These are phyloP conservation scores for Colletotrichum sojae DNA, from an alignment of 2,329 filamentous ascomycete species.

Conservation along the genomic window DNA sequence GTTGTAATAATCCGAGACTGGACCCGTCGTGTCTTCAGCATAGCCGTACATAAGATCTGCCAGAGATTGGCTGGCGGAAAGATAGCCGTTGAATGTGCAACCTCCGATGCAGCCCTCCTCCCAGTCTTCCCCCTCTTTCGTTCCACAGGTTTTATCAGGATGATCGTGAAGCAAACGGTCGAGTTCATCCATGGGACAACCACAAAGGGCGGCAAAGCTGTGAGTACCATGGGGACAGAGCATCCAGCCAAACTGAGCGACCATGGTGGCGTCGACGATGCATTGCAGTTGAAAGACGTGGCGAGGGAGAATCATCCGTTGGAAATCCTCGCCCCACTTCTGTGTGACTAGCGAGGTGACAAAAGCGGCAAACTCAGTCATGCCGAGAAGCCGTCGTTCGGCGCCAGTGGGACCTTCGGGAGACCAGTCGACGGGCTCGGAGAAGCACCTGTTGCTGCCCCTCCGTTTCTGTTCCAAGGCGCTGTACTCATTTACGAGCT, in stretches of 20 bases:
- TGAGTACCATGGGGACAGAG: constrained; percentile 50
- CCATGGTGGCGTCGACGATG: constrained; percentile 61
- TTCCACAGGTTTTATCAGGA: no score
- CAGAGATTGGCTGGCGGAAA: no score
- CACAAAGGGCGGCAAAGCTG: constrained; percentile 49
- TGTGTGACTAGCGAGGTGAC: constrained; percentile 62
- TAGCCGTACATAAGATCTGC: no score
- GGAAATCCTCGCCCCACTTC: constrained; percentile 54
- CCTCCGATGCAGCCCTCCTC: no score
- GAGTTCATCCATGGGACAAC: background rate
- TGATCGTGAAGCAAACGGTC: background rate
- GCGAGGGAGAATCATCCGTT: constrained; percentile 58
- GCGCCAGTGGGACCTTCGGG: background rate
- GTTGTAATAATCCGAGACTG: no score
- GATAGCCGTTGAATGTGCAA: no score
- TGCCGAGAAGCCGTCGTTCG: constrained; percentile 56
- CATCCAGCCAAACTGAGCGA: constrained; percentile 60
- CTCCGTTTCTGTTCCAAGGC: constrained; percentile 56
- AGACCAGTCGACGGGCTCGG: constrained; percentile 11
- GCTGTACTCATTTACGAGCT: constrained; percentile 63
- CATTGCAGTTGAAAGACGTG: constrained; percentile 66
- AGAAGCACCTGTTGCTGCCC: constrained; percentile 46
- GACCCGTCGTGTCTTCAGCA: no score
- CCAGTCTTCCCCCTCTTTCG: no score
- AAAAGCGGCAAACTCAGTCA: constrained; percentile 60